Evolutionary conservation across 2,329 filamentous ascomycete genomes (phyloP).

Genomic region (Epichloe gansuensis): DNA sequence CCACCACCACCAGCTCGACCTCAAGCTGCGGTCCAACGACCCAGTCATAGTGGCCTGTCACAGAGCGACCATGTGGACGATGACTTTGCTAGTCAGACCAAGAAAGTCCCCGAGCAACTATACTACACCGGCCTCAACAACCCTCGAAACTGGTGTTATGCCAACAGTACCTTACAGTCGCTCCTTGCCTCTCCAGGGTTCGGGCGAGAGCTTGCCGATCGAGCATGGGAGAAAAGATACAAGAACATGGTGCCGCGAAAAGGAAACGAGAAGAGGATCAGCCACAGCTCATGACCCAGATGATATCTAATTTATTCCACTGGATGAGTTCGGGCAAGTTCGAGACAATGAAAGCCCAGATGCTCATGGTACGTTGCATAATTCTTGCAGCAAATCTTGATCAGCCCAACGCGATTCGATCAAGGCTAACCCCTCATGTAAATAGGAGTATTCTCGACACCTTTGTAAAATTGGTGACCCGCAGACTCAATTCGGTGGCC

Average conservation of each 20-base stretch:
- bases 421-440: background rate
- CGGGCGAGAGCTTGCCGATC: constrained; percentile 48
- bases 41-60: constrained; percentile 68
- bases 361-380: constrained; percentile 40
- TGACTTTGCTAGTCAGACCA: constrained; percentile 22
- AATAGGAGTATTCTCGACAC: constrained; percentile 41
- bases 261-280: constrained; percentile 39
- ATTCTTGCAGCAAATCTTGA: background rate
- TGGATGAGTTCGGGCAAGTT: constrained; percentile 44
- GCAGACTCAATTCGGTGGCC: constrained; percentile 49
- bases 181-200: constrained; percentile 63
- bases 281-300: constrained; percentile 48
- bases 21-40: constrained; percentile 53
- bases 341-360: constrained; percentile 38
- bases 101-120: constrained; percentile 29
- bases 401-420: background rate
- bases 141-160: constrained; percentile 76
- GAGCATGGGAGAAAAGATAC: constrained; percentile 49
- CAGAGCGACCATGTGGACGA: constrained; percentile 25
- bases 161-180: constrained; percentile 82
- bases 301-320: constrained; percentile 45
- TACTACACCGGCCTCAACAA: constrained; percentile 60
- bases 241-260: constrained; percentile 49
- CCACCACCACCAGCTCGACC: constrained; percentile 51
- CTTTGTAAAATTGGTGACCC: constrained; percentile 20